Percentiles rank a stretch among this genome's conserved stretches.
Evolutionary conservation across 2,329 filamentous ascomycete species (phyloP).

Genomic region (Trichophyton simii): DNA sequence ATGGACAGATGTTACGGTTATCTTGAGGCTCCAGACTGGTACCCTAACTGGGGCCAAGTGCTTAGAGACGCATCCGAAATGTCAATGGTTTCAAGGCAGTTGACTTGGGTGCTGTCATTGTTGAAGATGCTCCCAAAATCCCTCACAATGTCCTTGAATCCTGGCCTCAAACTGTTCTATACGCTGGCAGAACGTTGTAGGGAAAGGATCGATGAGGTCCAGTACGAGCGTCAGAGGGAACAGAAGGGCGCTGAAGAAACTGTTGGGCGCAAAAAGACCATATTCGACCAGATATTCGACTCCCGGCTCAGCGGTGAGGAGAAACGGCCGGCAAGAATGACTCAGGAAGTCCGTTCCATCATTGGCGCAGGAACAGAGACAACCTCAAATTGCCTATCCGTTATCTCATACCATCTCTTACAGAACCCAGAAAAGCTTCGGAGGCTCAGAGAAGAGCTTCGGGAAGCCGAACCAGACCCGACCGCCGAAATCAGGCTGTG

Average conservation of each 20-base stretch:
- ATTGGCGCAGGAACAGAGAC: constrained; percentile 28
- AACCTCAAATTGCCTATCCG: constrained; percentile 20
- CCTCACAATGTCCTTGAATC: constrained; percentile 8
- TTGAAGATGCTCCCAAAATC: constrained; percentile 6
- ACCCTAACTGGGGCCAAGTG: constrained; percentile 20
- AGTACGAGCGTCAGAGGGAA: neutral
- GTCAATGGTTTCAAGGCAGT: constrained; percentile 6
- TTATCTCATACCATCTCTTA: constrained; percentile 11
- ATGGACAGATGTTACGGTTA: constrained; percentile 22
- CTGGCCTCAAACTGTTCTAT: constrained; percentile 11
- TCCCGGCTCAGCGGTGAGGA: constrained; percentile 27
- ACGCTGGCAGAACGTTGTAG: constrained; percentile 4
- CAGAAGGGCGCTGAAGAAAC: neutral
- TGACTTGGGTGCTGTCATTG: constrained; percentile 10
- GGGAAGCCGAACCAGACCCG: neutral
- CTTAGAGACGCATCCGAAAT: constrained; percentile 10
- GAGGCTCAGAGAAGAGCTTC: constrained; percentile 8
- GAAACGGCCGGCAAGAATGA: constrained; percentile 22
- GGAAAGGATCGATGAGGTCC: constrained; percentile 8
- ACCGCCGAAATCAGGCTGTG: constrained; percentile 1
- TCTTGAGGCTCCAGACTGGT: constrained; percentile 21
- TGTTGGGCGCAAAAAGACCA: constrained; percentile 13
- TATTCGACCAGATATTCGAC: constrained; percentile 22
- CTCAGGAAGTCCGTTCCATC: constrained; percentile 22
- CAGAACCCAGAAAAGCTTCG: constrained; percentile 7